Evolutionary conservation across 1,284 basidiomycete species (phyloP).

Genomic region (Malassezia pachydermatis): DNA sequence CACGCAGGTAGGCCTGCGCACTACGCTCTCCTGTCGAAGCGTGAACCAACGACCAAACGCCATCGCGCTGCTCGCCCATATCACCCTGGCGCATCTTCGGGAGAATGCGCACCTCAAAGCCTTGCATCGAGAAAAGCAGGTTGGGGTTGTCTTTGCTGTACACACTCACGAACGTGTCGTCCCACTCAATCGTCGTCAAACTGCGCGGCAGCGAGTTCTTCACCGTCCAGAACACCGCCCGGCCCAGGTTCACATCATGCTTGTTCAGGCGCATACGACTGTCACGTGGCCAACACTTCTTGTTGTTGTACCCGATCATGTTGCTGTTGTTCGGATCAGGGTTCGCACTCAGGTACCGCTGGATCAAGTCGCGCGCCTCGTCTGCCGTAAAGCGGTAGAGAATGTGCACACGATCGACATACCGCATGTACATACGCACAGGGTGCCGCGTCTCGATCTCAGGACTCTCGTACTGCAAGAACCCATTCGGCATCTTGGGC

Average conservation of each 20-base stretch:
- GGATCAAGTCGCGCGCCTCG: conserved; percentile 92
- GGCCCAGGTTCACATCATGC: conserved; percentile 95
- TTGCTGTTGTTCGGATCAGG: conserved; percentile 98
- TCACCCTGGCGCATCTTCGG: conserved; percentile 90
- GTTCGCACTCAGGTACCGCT: conserved; percentile 89
- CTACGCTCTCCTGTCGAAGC: conserved; percentile 95
- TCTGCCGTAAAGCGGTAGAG: conserved; percentile 98
- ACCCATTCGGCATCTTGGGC: conserved; percentile 46
- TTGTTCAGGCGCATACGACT: conserved; percentile 99
- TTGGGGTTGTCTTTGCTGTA: conserved; percentile 98
- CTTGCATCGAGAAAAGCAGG: conserved; percentile 92
- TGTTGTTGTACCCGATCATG: conserved; percentile 97
- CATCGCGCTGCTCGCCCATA: conserved; percentile 92
- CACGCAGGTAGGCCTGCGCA: conserved; percentile 90
- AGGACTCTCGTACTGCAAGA: conserved; percentile 42
- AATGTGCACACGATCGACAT: conserved; percentile 51
- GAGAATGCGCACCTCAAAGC: conserved; percentile 92
- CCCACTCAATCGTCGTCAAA: conserved; percentile 95
- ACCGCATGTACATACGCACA: conserved; percentile 45
- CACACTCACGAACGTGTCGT: conserved; percentile 54
- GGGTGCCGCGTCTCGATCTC: conserved; percentile 43
- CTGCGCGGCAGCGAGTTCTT: conserved; percentile 93
- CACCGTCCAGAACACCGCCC: conserved; percentile 98
- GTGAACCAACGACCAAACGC: conserved; percentile 88
- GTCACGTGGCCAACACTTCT: conserved; percentile 96